Conservation (phyloP, 2,329 filamentous ascomycete genomes). For the Fusarium subtropicale region DNA sequence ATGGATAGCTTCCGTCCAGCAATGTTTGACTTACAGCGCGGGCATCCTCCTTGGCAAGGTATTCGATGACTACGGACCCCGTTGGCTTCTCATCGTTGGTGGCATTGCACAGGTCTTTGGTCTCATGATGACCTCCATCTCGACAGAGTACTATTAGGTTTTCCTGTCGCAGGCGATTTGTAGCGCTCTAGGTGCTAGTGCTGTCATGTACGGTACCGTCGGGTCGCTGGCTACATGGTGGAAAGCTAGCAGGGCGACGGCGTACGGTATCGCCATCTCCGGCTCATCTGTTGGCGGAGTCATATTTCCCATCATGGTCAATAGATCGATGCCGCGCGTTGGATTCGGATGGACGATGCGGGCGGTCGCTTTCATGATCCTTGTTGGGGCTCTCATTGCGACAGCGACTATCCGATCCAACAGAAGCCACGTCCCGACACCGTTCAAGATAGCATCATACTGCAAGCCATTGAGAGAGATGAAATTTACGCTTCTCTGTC, state of each 20-base stretch:
- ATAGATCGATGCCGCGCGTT: not conserved
- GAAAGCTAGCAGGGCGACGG: not conserved
- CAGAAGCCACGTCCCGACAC: not conserved
- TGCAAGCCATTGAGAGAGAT: rapidly evolving
- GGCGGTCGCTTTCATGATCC: not conserved
- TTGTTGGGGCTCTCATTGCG: not conserved
- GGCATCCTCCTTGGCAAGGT: not conserved
- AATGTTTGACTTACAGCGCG: too few relatives aligned
- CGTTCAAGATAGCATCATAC: not conserved
- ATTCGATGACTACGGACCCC: not conserved
- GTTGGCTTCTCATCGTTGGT: not conserved
- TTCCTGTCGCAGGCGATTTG: not conserved
- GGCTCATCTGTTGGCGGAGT: not conserved
- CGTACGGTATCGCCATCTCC: not conserved
- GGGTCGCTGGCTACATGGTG: not conserved
- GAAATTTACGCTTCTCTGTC: not conserved
- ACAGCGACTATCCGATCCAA: not conserved
- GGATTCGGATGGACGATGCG: not conserved
- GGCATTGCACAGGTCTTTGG: not conserved
- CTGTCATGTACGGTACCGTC: not conserved
- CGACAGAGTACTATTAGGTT: not conserved
- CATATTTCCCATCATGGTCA: not conserved
- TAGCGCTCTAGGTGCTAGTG: not conserved
- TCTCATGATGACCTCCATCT: not conserved
- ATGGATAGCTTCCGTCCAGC: too few relatives aligned